Conservation (phyloP, 495 filamentous ascomycete species). For the Tuber umbilicatum region DNA sequence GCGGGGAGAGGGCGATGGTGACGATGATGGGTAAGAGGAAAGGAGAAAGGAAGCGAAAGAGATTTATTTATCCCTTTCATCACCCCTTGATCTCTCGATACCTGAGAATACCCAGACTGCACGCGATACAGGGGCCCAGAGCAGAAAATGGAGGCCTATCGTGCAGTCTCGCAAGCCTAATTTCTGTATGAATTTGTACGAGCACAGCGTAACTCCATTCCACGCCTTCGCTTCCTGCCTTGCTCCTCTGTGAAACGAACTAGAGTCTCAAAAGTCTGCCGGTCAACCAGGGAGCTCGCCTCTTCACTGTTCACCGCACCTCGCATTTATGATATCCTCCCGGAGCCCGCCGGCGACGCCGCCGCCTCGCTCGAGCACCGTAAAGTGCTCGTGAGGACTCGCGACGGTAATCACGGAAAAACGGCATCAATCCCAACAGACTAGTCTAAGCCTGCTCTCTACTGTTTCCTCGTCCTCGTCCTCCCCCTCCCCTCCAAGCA, state of each 20-base stretch:
- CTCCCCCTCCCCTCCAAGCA: background rate
- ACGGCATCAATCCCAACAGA: background rate
- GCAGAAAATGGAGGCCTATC: background rate
- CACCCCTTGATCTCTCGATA: background rate
- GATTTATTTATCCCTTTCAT: background rate
- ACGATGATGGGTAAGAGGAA: background rate
- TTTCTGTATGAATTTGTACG: background rate
- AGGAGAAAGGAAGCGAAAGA: background rate
- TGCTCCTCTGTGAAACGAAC: background rate
- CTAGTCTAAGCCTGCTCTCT: background rate
- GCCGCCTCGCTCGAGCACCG: background rate
- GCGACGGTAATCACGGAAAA: background rate
- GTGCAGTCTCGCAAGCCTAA: background rate
- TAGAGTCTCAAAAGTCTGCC: background rate
- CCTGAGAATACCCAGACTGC: background rate
- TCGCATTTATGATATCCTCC: background rate
- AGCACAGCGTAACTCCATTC: background rate
- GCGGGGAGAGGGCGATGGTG: background rate
- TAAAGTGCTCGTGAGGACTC: background rate
- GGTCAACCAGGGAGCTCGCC: background rate
- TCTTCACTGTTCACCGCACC: background rate
- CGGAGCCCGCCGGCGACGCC: background rate
- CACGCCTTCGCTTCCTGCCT: background rate
- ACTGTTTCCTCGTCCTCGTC: background rate
- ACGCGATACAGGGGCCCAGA: background rate